Percentiles rank a stretch among this genome's conserved stretches.
These are phyloP conservation scores for Leccinum uliginosum DNA, from an alignment of 768 basidiomycete genomes.

Conservation along the genomic window DNA sequence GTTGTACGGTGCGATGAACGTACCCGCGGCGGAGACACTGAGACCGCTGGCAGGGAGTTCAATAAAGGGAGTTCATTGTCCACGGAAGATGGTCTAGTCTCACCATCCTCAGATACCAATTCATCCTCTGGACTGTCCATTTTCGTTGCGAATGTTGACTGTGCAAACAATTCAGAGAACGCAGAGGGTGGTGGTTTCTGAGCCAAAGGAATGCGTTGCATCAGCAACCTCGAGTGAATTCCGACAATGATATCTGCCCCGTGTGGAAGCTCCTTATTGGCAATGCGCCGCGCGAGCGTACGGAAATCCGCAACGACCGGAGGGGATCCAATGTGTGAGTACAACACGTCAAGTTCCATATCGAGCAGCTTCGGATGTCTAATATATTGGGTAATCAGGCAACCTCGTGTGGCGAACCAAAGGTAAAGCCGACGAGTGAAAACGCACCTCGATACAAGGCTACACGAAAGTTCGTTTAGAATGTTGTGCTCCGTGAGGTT, in stretches of 20 bases:
- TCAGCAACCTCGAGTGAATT: neutral
- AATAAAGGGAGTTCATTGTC: too few species aligned
- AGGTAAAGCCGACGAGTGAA: neutral
- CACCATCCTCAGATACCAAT: too few species aligned
- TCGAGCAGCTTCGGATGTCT: constrained; percentile 15
- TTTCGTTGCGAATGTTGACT: too few species aligned
- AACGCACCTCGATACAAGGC: constrained; percentile 15
- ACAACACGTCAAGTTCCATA: constrained; percentile 20
- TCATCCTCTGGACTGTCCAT: too few species aligned
- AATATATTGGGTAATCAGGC: neutral
- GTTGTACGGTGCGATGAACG: too few species aligned
- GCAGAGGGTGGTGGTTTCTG: neutral
- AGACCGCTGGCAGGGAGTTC: too few species aligned
- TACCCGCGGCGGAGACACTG: too few species aligned
- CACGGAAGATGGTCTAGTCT: too few species aligned
- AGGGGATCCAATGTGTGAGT: constrained; percentile 15
- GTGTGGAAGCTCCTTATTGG: constrained; percentile 11
- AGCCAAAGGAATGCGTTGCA: neutral
- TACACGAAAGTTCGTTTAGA: constrained; percentile 20
- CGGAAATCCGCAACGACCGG: constrained; percentile 12
- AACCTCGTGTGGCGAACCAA: neutral
- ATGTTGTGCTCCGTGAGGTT: constrained; percentile 22
- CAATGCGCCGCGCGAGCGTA: constrained; percentile 13
- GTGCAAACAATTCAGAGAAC: too few species aligned
- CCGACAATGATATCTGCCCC: neutral